Base-by-base conservation (phyloP, 768 basidiomycete genomes). In the Auriscalpium vulgare region DNA sequence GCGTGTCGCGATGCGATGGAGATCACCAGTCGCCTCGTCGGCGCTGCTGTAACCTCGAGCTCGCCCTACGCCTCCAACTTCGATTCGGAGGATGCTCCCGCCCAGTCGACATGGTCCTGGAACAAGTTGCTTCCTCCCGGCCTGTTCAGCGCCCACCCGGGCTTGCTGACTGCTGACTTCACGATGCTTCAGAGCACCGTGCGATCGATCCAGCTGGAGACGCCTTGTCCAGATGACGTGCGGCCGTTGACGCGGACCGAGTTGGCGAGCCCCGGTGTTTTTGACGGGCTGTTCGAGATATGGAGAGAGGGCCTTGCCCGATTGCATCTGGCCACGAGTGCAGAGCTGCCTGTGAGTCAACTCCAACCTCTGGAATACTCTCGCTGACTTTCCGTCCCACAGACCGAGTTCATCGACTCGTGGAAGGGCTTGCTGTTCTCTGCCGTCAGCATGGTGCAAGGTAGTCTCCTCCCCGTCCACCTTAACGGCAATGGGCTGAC, bases 341-440 rank as follows among this genome's bases (percentile, higher is more conserved):
- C 65, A 34, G 69, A 68, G 17, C 68, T 78, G 35, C 80, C 85
- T 13, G 86, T 87, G 59, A 62, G 83, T 71, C 10, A 11, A 37
- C 19, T 21, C 23, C 36, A 40, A 2, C 13, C 34, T 44, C n/a
- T 58, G 54, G 49, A 13, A 46, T 14, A 48, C 55, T 47, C 55
- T 47, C 45, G 51, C 52, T 29, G n/a, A 40, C 51, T 38, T 47
- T 57, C 21, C 51, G 10, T 17, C 23, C 16, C 44, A 8, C 51
- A 82, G 78, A 59, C 62, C 1, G 79, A 82, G 57, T 68, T 85
- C 4, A 62, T 78, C 8, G 72, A 71, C 13, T 74, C 82, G 8
- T 89, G 86, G 87, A 70, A 75, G 38, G 77, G 78, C 44, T 65
- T 89, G 36, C 60, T 87, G 40, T 74, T 72, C 51, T 74, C 78